Evolutionary conservation across 2,329 filamentous ascomycete species (phyloP).

Genomic region (Ophiostoma angusticollis): DNA sequence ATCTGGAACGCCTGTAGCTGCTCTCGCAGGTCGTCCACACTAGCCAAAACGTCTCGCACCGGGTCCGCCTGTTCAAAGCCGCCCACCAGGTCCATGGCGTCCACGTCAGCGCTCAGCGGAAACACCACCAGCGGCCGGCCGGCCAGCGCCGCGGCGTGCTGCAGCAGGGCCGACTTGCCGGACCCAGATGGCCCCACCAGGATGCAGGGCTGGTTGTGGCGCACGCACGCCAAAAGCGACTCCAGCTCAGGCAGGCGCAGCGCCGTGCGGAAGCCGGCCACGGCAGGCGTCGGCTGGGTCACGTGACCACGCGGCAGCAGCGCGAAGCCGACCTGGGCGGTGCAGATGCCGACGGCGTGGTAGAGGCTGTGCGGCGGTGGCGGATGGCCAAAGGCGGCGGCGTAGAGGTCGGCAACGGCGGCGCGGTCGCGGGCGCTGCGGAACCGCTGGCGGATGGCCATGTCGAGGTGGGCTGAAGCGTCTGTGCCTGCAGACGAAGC

Average conservation of each 20-base stretch:
- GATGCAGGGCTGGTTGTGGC: slow-evolving; percentile 79
- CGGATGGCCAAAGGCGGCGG: slow-evolving; percentile 43
- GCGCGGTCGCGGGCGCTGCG: slow-evolving; percentile 55
- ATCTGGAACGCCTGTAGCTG: slow-evolving; percentile 37
- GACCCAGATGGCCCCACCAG: slow-evolving; percentile 73
- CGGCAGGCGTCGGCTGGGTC: slow-evolving; percentile 33
- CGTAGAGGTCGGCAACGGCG: slow-evolving; percentile 54
- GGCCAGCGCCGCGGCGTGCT: slow-evolving; percentile 64
- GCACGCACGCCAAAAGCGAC: slow-evolving; percentile 74
- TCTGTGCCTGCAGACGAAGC: slow-evolving; percentile 21
- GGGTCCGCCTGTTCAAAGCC: slow-evolving; percentile 93
- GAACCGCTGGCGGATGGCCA: slow-evolving; percentile 81
- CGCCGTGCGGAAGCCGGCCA: slow-evolving; percentile 38
- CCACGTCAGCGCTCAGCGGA: slow-evolving; percentile 85
- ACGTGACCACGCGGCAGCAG: slow-evolving; percentile 48
- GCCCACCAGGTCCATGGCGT: slow-evolving; percentile 93
- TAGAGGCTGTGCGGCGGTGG: slow-evolving; percentile 51
- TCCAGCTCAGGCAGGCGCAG: slow-evolving; percentile 62
- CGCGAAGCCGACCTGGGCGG: slow-evolving; percentile 72
- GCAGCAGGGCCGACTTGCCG: slow-evolving; percentile 73
- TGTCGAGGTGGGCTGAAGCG: slow-evolving; percentile 59
- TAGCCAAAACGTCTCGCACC: slow-evolving; percentile 54
- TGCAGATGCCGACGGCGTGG: slow-evolving; percentile 52
- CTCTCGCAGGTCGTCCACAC: slow-evolving; percentile 29
- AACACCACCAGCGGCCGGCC: slow-evolving; percentile 71